These are phyloP conservation scores for Porphyrellus cyaneotinctus DNA, from an alignment of 768 basidiomycete species.

Conservation along the genomic window DNA sequence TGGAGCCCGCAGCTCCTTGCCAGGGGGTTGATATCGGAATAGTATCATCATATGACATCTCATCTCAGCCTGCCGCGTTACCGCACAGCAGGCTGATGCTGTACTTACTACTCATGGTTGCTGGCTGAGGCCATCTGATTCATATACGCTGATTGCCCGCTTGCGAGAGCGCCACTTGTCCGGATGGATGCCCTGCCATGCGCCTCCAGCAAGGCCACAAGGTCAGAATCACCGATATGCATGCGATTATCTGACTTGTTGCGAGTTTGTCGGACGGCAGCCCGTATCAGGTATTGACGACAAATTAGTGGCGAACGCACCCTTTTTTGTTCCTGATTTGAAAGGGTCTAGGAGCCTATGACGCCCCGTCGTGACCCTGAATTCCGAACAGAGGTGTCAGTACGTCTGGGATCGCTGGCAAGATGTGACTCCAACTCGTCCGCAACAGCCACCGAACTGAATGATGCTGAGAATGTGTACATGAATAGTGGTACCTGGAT, in stretches of 20 bases:
- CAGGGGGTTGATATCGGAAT: constrained; percentile 12
- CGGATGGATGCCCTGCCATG: constrained; percentile 15
- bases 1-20: constrained; percentile 19
- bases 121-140: constrained; percentile 17
- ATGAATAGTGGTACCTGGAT: constrained; percentile 23
- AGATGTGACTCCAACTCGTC: not conserved
- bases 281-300: constrained; percentile 13
- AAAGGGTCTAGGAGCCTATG: not conserved
- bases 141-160: constrained; percentile 19
- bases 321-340: constrained; percentile 5
- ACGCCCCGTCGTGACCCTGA: constrained; percentile 10
- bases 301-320: constrained; percentile 12
- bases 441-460: constrained; percentile 1
- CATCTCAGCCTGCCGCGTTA: constrained; percentile 21
- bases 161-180: constrained; percentile 19
- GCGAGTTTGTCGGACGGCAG: constrained; percentile 4
- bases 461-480: constrained; percentile 20
- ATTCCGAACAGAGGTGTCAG: not conserved
- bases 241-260: constrained; percentile 13
- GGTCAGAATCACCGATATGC: constrained; percentile 5
- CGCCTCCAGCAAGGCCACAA: constrained; percentile 18
- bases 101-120: constrained; percentile 6
- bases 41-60: constrained; percentile 4
- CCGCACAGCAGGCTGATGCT: constrained; percentile 15
- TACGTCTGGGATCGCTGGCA: not conserved